Conservation (phyloP, 176 grass and related monocot genomes). For the Eragrostis nindensis region DNA sequence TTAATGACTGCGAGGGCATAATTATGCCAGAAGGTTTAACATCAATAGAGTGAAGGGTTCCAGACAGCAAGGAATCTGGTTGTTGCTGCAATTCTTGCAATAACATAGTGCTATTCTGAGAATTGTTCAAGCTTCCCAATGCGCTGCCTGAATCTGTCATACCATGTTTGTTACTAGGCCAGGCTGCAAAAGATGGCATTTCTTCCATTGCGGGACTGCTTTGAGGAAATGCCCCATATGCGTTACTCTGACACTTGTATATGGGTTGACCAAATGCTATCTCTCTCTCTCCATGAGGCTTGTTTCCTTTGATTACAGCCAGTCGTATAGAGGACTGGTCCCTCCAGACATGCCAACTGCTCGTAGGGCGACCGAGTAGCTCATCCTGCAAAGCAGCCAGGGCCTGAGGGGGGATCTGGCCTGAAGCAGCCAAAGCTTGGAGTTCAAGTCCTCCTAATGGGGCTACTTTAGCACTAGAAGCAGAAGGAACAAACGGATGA, state of each 20-base stretch:
- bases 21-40: slow-evolving; percentile 93
- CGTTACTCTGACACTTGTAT: slow-evolving; percentile 60
- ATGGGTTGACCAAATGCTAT: slow-evolving; percentile 93
- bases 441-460: slow-evolving; percentile 86
- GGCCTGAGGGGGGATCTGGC: slow-evolving; percentile 93
- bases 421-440: slow-evolving; percentile 72
- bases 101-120: slow-evolving; percentile 56
- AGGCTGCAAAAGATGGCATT: slow-evolving; percentile 64
- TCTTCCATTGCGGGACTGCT: slow-evolving; percentile 43
- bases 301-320: slow-evolving; percentile 56
- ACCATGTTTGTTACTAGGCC: slow-evolving; percentile 69
- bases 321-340: slow-evolving; percentile 67
- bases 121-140: slow-evolving; percentile 48
- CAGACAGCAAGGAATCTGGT: slow-evolving; percentile 55
- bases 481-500: slow-evolving; percentile 71
- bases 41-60: slow-evolving; percentile 56
- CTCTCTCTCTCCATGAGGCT: slow-evolving; percentile 68
- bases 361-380: slow-evolving; percentile 71
- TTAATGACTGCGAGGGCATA: slow-evolving; percentile 69
- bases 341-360: slow-evolving; percentile 45
- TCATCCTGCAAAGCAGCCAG: slow-evolving; percentile 89
- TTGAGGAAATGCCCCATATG: slow-evolving; percentile 59
- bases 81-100: slow-evolving; percentile 74
- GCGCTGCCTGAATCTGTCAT: slow-evolving; percentile 39
- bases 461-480: slow-evolving; percentile 71